These are phyloP conservation scores for Berberis thunbergii DNA, from an alignment of 164 flowering plant species.

Conservation along the genomic window DNA sequence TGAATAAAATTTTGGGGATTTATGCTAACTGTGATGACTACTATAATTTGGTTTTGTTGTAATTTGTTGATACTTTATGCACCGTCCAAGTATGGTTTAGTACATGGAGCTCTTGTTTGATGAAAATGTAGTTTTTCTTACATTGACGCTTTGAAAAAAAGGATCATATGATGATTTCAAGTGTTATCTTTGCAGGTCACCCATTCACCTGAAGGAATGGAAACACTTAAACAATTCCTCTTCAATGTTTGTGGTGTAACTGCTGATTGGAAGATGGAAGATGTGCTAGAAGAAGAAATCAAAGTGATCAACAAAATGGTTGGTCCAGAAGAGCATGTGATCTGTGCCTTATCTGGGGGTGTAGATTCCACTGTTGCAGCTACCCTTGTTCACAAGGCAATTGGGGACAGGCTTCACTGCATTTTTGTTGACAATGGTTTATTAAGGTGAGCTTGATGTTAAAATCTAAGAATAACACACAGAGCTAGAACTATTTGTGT, in stretches of 20 bases:
- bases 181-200: constrained; percentile 50
- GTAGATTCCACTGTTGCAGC: constrained; percentile 99
- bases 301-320: constrained; percentile 54
- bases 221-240: constrained; percentile 63
- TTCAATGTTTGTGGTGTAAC: constrained; percentile 66
- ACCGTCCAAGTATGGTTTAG: not conserved
- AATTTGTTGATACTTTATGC: too few species aligned
- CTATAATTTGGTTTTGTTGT: too few species aligned
- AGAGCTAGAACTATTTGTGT: too few species aligned
- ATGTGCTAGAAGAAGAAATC: constrained; percentile 77
- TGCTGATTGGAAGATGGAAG: constrained; percentile 87
- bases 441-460: constrained; percentile 45
- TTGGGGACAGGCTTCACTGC: constrained; percentile 91
- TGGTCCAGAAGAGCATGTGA: constrained; percentile 73
- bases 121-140: not conserved
- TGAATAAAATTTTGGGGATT: too few species aligned
- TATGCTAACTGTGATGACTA: too few species aligned
- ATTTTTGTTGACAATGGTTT: constrained; percentile 95
- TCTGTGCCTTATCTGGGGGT: constrained; percentile 93
- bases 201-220: constrained; percentile 92
- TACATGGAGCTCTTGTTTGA: not conserved
- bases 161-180: not conserved
- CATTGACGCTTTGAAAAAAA: not conserved
- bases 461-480: too few species aligned
- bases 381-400: constrained; percentile 88